Conservation (phyloP, 2,329 filamentous ascomycete species). For the Hypoxylon sp. region DNA sequence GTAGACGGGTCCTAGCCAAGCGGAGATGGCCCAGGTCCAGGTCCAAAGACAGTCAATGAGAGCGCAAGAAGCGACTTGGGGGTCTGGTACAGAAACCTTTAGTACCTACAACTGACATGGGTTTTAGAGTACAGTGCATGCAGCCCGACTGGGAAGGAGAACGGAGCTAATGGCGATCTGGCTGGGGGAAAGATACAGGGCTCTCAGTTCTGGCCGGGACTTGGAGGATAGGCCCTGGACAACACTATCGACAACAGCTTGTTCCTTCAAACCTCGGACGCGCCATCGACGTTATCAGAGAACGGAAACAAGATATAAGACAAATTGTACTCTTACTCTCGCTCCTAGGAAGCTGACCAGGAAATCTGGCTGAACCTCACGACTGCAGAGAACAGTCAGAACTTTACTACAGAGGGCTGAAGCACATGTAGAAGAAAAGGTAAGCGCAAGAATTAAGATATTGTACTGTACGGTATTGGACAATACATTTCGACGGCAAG, state of each 20-base stretch:
- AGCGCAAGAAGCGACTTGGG: constrained; percentile 51
- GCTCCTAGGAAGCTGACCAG: constrained; percentile 12
- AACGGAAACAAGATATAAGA: constrained; percentile 18
- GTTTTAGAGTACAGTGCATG: constrained; percentile 54
- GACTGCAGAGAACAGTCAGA: constrained; percentile 33
- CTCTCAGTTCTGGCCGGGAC: constrained; percentile 50
- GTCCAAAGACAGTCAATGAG: constrained; percentile 47
- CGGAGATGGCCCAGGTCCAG: constrained; percentile 51
- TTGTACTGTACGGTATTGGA: constrained; percentile 35
- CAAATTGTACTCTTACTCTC: constrained; percentile 16
- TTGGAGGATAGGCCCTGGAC: constrained; percentile 46
- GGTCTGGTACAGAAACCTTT: constrained; percentile 55
- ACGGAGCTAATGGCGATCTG: constrained; percentile 54
- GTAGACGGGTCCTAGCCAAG: constrained; percentile 52
- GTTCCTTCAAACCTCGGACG: constrained; percentile 29
- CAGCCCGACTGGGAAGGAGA: constrained; percentile 55
- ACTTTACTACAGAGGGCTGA: constrained; percentile 39
- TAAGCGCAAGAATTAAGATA: constrained; percentile 36
- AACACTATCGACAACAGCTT: constrained; percentile 40
- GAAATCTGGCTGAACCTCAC: constrained; percentile 13
- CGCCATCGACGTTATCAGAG: constrained; percentile 31
- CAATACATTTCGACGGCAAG: constrained; percentile 29
- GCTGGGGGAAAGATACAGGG: constrained; percentile 50
- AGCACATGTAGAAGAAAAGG: constrained; percentile 25
- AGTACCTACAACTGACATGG: constrained; percentile 51